Conservation (phyloP, 768 basidiomycete species). For the Leucocoprinus sp. region DNA sequence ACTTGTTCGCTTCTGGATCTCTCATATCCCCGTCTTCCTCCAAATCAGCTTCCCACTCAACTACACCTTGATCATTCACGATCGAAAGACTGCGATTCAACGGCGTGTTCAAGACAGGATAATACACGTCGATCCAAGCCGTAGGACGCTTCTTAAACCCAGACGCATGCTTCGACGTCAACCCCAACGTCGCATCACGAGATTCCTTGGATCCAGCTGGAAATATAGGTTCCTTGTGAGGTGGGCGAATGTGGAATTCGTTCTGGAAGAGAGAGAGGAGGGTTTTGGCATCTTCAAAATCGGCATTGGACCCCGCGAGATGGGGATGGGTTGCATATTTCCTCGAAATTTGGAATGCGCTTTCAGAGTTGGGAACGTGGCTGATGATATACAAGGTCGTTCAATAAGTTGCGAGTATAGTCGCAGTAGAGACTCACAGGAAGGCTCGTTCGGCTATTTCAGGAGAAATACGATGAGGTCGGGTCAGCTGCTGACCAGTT, state of each 20-base stretch:
- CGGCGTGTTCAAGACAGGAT: conserved; percentile 79
- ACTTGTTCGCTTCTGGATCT: conserved; percentile 66
- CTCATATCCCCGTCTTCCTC: conserved; percentile 60
- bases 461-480: conserved; percentile 7
- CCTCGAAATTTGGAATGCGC: conserved; percentile 49
- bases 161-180: conserved; percentile 35
- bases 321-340: conserved; percentile 63
- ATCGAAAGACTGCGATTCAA: conserved; percentile 62
- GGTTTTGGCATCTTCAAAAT: conserved; percentile 54
- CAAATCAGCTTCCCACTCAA: conserved; percentile 64
- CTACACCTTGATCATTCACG: conserved; percentile 42
- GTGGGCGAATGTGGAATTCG: conserved; percentile 44
- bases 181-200: conserved; percentile 54
- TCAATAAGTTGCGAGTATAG: no score
- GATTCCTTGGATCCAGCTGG: conserved; percentile 63
- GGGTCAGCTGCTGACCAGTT: background rate
- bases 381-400: conserved; percentile 18
- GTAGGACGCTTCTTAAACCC: conserved; percentile 42
- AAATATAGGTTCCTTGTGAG: conserved; percentile 48
- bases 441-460: conserved; percentile 24
- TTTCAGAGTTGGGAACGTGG: conserved; percentile 46
- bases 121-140: conserved; percentile 86
- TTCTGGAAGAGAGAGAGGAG: conserved; percentile 63
- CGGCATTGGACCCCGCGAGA: conserved; percentile 56
- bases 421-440: conserved; percentile 19